These are phyloP conservation scores for Heliosperma pusillum DNA, from an alignment of 148 eudicot genomes.

Conservation along the genomic window DNA sequence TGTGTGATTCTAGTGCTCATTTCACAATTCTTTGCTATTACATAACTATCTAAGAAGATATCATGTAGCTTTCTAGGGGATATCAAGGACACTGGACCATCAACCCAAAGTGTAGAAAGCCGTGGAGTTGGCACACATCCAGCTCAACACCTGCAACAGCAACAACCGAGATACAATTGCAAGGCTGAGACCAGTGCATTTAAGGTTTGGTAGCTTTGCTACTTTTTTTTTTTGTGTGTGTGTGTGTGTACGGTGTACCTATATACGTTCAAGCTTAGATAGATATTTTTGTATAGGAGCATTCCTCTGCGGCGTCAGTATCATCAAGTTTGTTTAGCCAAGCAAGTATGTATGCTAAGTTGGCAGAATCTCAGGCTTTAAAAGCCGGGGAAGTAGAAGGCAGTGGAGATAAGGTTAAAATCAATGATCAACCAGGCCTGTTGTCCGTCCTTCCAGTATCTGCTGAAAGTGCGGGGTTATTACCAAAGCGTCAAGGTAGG, in stretches of 20 bases:
- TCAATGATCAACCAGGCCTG: constrained; percentile 67
- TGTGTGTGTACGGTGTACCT: too few relatives aligned
- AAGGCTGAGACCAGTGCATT: constrained; percentile 29
- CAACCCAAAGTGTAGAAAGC: constrained; percentile 26
- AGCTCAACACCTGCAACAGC: constrained; percentile 17
- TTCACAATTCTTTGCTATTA: background rate
- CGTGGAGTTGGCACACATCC: constrained; percentile 3
- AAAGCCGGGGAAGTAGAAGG: constrained; percentile 24
- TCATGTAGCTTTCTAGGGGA: constrained; percentile 17
- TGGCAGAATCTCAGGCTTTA: constrained; percentile 57
- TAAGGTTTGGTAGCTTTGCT: constrained; percentile 26
- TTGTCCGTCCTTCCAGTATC: constrained; percentile 83
- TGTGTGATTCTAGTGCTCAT: background rate
- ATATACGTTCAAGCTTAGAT: constrained; percentile 6
- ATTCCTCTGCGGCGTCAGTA: constrained; percentile 29
- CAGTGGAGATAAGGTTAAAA: constrained; percentile 25
- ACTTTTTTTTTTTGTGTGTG: background rate
- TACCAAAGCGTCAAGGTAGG: constrained; percentile 67
- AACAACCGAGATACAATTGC: constrained; percentile 14
- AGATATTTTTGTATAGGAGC: constrained; percentile 27
- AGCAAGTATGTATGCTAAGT: constrained; percentile 64
- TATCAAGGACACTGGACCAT: constrained; percentile 18
- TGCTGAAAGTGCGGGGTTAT: constrained; percentile 77
- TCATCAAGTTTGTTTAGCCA: constrained; percentile 59
- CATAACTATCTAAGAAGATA: background rate